Base-by-base conservation (phyloP, 2,329 filamentous ascomycete genomes). In the Colletotrichum lindemuthianum region DNA sequence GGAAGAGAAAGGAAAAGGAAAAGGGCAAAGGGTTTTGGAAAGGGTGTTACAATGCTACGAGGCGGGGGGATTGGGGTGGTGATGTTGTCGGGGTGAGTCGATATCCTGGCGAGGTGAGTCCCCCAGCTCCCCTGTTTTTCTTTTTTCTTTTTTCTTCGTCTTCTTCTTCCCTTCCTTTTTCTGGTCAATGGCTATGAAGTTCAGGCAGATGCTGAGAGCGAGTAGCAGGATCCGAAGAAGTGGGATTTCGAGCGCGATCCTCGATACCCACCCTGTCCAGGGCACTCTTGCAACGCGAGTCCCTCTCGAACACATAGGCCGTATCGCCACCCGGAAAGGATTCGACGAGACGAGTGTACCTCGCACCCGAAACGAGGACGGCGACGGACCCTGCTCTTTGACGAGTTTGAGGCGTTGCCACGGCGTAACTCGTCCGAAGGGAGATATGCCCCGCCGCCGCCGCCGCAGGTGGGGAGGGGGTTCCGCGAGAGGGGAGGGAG, bases 91-190 rank as follows among this genome's bases (percentile, higher is more conserved):
- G 64, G 24, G 15, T 67, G 15, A 51, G 39, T 12, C 54, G 64
- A 41, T 60, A 48, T 50, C 60, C 55, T 16, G 64, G 60, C 11
- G 64, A 65, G 64, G 64, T 64, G 24, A 24, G 24, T 1, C 24
- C 24, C 24, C 24, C 4, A n/a, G n/a, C n/a, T n/a, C 24, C 24
- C 24, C 4, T 5, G 10, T 4, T 49, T 45, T 6, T 6, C 4
- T n/a, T n/a, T n/a, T n/a, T n/a, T n/a, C n/a, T n/a, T n/a, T n/a
- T n/a, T n/a, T n/a, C n/a, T n/a, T n/a, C n/a, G n/a, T n/a, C n/a
- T n/a, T n/a, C n/a, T n/a, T n/a, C n/a, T n/a, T n/a, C n/a, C n/a
- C n/a, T 2, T 33, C 12, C n/a, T 7, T 44, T 16, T 9, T 44
- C 41, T n/a, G 43, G 10, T 11, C 3, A 6, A 10, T 1, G 13